Evolutionary conservation across 768 basidiomycete species (phyloP).

Genomic region (Cystofilobasidium ferigula): DNA sequence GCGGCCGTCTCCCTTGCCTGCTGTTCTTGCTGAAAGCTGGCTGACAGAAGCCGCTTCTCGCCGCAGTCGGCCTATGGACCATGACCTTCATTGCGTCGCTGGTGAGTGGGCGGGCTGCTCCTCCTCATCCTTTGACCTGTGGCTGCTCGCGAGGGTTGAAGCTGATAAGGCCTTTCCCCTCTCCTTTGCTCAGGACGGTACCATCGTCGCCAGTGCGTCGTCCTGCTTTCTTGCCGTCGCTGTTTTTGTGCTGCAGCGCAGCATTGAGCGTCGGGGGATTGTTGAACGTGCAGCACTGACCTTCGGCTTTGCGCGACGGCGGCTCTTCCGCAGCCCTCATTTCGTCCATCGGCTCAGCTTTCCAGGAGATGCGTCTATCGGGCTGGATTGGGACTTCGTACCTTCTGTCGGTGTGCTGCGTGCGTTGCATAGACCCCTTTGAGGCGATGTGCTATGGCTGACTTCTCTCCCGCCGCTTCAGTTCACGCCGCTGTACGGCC

Average conservation of each 20-base stretch:
- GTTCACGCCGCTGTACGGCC: conserved; percentile 56
- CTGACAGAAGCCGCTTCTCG: neutral
- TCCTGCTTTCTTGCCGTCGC: neutral
- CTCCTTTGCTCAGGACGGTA: conserved; percentile 7
- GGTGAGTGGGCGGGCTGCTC: neutral
- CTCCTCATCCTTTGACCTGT: neutral
- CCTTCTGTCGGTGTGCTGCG: conserved; percentile 16
- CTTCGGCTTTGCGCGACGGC: neutral
- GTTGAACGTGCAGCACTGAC: neutral
- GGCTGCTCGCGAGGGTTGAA: neutral
- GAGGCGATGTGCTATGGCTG: neutral
- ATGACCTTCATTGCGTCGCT: conserved; percentile 22
- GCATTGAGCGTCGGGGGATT: no score
- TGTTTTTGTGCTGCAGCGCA: neutral
- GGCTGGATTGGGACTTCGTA: conserved; percentile 24
- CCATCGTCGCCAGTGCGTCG: conserved; percentile 9
- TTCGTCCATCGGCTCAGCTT: conserved; percentile 16
- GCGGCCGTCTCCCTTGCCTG: neutral
- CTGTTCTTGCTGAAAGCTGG: neutral
- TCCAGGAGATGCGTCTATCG: conserved; percentile 16
- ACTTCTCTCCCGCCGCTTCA: conserved; percentile 69
- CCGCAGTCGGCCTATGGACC: conserved; percentile 21
- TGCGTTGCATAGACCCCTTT: neutral
- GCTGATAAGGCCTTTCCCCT: neutral
- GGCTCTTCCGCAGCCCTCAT: conserved; percentile 12